Conservation (phyloP, 2,329 filamentous ascomycete species). For the Aspergillus sclerotialis region DNA sequence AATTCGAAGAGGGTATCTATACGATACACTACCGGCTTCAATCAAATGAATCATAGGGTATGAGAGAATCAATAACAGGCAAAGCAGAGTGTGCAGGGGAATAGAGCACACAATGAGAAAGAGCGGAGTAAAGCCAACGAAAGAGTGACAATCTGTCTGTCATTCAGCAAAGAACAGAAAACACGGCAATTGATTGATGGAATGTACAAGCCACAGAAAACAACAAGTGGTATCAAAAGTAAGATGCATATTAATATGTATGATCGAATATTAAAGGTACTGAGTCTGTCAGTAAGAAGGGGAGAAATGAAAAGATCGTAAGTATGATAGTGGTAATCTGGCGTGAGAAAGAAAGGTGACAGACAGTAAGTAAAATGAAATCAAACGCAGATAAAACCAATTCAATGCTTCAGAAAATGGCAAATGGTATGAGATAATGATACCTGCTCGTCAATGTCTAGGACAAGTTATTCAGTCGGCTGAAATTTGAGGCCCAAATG, state of each 20-base stretch:
- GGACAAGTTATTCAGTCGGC: background rate
- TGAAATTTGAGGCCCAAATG: slow-evolving; percentile 25
- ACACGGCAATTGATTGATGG: slow-evolving; percentile 9
- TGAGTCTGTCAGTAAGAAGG: too few relatives aligned
- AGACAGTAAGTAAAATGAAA: slow-evolving; percentile 3
- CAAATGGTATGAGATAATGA: too few relatives aligned
- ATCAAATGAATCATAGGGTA: background rate
- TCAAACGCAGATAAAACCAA: slow-evolving; percentile 3
- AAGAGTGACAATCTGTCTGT: slow-evolving; percentile 2
- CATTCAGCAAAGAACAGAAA: slow-evolving; percentile 1
- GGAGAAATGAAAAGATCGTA: slow-evolving; percentile 3
- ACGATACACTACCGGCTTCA: slow-evolving; percentile 3
- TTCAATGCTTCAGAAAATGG: slow-evolving; percentile 1
- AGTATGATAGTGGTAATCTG: background rate
- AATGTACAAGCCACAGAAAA: slow-evolving; percentile 4
- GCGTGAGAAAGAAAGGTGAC: slow-evolving; percentile 1
- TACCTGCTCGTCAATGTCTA: background rate
- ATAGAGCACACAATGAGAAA: too few relatives aligned
- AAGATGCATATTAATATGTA: slow-evolving; percentile 3
- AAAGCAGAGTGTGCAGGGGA: slow-evolving; percentile 1
- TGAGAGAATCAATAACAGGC: slow-evolving; percentile 1
- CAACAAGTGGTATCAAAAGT: slow-evolving; percentile 12
- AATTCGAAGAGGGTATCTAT: slow-evolving; percentile 11
- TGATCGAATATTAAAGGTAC: too few relatives aligned
- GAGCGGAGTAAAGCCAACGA: slow-evolving; percentile 3